Conservation (phyloP, 345 rosid genomes). For the Jatropha curcas region DNA sequence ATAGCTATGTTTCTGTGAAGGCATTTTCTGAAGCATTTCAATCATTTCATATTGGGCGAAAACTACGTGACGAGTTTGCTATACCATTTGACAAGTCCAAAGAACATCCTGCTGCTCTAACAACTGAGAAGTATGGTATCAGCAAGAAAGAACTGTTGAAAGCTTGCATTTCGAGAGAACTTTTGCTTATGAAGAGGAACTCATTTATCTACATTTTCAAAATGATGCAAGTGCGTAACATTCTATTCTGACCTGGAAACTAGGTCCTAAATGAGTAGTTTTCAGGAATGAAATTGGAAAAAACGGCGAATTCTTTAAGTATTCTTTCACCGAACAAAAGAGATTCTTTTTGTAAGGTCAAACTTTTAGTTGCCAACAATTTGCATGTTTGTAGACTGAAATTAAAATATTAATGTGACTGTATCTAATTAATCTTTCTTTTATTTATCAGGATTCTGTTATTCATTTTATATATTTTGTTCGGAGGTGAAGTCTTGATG, state of each 20-base stretch:
- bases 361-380: neutral
- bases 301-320: too few relatives aligned
- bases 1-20: constrained; percentile 51
- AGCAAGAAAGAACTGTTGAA: constrained; percentile 58
- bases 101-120: constrained; percentile 71
- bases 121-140: constrained; percentile 65
- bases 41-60: too few relatives aligned
- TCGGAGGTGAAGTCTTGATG: constrained; percentile 44
- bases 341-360: neutral
- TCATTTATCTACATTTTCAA: too few relatives aligned
- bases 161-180: constrained; percentile 76
- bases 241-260: neutral
- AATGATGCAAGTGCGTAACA: constrained; percentile 41
- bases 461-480: too few relatives aligned
- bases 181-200: too few relatives aligned
- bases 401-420: too few relatives aligned
- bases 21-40: constrained; percentile 67
- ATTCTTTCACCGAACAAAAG: too few relatives aligned
- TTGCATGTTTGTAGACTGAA: too few relatives aligned
- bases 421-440: neutral
- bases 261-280: too few relatives aligned
- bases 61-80: constrained; percentile 62
- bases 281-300: neutral
- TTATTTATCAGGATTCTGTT: too few relatives aligned
- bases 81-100: constrained; percentile 69